Percentiles rank a stretch among this genome's conserved stretches.
phyloP scores from a whole-genome alignment of 2,329 filamentous ascomycete genomes.

The Exophiala dermatitidis region DNA sequence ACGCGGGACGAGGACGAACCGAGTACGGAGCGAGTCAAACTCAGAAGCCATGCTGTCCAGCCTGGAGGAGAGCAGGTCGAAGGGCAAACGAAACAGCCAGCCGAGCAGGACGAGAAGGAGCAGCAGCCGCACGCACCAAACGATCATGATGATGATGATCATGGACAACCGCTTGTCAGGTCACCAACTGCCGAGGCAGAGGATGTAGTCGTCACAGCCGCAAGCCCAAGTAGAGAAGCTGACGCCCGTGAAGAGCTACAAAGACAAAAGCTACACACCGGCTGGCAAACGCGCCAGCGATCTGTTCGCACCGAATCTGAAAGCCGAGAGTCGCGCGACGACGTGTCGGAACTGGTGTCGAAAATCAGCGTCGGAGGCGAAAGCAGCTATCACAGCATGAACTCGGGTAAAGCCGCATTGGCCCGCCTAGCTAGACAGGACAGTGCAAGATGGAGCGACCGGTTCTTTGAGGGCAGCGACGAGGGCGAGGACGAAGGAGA shows the following conservation, averaged over 20 bases:
- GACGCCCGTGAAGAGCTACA: slow-evolving; percentile 5
- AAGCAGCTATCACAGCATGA: slow-evolving; percentile 20
- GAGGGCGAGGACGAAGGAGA: slow-evolving; percentile 41
- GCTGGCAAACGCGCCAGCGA: slow-evolving; percentile 12
- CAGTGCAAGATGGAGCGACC: slow-evolving; percentile 59
- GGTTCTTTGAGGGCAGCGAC: slow-evolving; percentile 54
- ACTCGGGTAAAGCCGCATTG: slow-evolving; percentile 22
- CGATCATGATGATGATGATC: slow-evolving; percentile 7
- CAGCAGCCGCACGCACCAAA: slow-evolving; percentile 1
- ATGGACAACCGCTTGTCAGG: background rate
- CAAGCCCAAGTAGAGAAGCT: slow-evolving; percentile 3
- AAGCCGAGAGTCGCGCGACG: slow-evolving; percentile 28
- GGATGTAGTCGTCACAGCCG: slow-evolving; percentile 2
- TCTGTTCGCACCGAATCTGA: slow-evolving; percentile 24
- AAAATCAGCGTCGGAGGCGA: slow-evolving; percentile 20
- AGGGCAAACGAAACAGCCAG: slow-evolving; percentile 32
- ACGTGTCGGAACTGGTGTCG: slow-evolving; percentile 30
- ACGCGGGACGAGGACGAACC: slow-evolving; percentile 61
- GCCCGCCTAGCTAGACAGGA: slow-evolving; percentile 36
- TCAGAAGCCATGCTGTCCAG: slow-evolving; percentile 49
- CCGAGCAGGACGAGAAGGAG: slow-evolving; percentile 1
- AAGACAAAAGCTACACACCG: slow-evolving; percentile 11
- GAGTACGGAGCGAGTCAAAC: slow-evolving; percentile 62
- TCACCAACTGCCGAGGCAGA: slow-evolving; percentile 3
- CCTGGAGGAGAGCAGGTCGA: slow-evolving; percentile 60